These are phyloP conservation scores for Populus alba DNA, from an alignment of 345 rosid genomes.

Conservation along the genomic window DNA sequence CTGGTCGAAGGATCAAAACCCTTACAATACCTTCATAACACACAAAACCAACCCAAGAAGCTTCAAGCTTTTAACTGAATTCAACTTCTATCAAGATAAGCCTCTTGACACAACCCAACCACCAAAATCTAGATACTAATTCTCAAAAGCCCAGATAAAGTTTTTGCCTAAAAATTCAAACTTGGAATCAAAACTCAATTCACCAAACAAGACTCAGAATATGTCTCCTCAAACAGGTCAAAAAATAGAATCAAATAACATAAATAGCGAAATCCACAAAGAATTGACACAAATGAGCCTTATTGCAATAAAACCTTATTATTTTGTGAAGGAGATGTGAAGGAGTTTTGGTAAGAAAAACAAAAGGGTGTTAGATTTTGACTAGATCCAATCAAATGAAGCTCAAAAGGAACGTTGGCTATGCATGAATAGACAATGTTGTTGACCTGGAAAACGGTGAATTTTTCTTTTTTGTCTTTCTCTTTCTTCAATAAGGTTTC, in stretches of 20 bases:
- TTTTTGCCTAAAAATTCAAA: conserved; percentile 9
- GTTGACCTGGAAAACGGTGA: conserved; percentile 26
- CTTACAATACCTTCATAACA: conserved; percentile 4
- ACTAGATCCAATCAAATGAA: conserved; percentile 34
- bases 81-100: not conserved
- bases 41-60: conserved; percentile 1
- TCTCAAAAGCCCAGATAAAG: not conserved
- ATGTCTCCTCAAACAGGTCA: conserved; percentile 13
- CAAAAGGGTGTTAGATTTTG: conserved; percentile 12
- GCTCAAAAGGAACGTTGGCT: conserved; percentile 12
- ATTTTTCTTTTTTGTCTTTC: not conserved
- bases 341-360: not conserved
- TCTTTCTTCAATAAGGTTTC: conserved; percentile 11
- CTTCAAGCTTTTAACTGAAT: conserved; percentile 10
- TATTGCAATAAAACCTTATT: not conserved
- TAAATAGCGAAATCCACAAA: conserved; percentile 8
- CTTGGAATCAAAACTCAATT: conserved; percentile 10
- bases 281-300: not conserved
- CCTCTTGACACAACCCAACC: conserved; percentile 3
- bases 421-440: not conserved
- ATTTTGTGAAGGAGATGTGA: too few species aligned
- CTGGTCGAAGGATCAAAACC: conserved; percentile 21
- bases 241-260: conserved; percentile 15
- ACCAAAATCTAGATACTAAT: not conserved
- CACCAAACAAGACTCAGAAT: conserved; percentile 26